Evolutionary conservation across 441 rosid species (phyloP).

Genomic region (Hura crepitans): DNA sequence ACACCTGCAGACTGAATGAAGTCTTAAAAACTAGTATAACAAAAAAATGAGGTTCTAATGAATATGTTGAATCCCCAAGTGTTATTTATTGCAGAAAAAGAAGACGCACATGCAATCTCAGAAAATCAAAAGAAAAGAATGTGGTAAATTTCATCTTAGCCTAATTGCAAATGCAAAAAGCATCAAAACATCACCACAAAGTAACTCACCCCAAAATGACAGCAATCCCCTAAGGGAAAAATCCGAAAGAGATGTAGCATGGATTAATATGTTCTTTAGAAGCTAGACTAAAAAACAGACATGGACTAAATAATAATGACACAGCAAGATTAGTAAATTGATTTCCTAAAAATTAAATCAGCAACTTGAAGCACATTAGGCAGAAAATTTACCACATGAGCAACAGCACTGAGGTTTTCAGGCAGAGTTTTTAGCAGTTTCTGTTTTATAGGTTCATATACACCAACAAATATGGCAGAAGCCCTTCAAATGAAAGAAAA

Average conservation of each 20-base stretch:
- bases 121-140: neutral
- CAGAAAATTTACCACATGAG: conserved; percentile 22
- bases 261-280: neutral
- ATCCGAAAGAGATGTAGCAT: neutral
- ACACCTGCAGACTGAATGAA: conserved; percentile 78
- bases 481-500: conserved; percentile 44
- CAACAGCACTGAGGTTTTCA: conserved; percentile 61
- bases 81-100: neutral
- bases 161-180: neutral
- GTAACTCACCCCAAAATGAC: neutral
- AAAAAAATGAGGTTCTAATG: conserved; percentile 24
- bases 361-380: conserved; percentile 6
- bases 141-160: neutral
- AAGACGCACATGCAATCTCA: neutral
- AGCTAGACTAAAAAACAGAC: neutral
- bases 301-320: neutral
- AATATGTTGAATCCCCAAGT: neutral
- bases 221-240: neutral
- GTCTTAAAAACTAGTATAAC: conserved; percentile 17
- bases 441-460: conserved; percentile 83
- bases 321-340: neutral
- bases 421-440: conserved; percentile 68
- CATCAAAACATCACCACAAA: neutral
- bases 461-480: conserved; percentile 82
- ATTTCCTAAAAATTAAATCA: neutral